Percentiles rank a stretch among this genome's conserved stretches.
Conservation (phyloP, 768 basidiomycete genomes). For the Suillus bovinus region DNA sequence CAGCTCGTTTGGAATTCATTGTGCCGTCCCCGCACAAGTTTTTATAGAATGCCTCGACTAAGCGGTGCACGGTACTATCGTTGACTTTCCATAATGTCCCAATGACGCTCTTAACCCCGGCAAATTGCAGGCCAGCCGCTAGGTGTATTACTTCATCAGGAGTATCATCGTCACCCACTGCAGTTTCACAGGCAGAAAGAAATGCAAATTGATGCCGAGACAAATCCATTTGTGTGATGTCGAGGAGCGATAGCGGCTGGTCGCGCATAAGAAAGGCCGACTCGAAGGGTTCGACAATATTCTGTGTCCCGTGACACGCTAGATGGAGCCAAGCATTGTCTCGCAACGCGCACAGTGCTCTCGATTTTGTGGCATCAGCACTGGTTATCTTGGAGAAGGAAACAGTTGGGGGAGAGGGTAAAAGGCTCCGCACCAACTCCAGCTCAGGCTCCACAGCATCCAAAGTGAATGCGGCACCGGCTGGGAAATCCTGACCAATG, state of each 20-base stretch:
- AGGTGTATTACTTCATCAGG: no score
- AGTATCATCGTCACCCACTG: background rate
- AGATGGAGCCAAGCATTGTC: conserved; percentile 19
- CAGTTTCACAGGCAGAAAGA: conserved; percentile 23
- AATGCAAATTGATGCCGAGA: conserved; percentile 9
- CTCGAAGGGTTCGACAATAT: conserved; percentile 13
- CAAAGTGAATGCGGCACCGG: background rate
- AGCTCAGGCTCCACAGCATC: background rate
- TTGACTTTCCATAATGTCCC: no score
- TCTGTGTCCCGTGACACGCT: conserved; percentile 19
- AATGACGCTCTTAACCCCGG: no score
- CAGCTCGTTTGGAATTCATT: no score
- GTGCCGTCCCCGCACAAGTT: no score
- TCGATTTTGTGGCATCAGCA: background rate
- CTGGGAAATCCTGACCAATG: conserved; percentile 6
- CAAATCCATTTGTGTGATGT: conserved; percentile 6
- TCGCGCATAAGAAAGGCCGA: conserved; percentile 7
- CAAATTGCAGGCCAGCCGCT: no score
- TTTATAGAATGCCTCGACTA: no score
- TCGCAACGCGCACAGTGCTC: background rate
- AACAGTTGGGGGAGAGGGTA: background rate
- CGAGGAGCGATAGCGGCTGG: background rate
- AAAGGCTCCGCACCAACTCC: background rate
- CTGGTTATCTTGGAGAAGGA: conserved; percentile 2
- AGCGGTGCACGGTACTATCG: no score